A percentile compares a stretch with the other conserved stretches of the same genome.
Conservation (phyloP, 176 grass and related monocot genomes). For the Aechmea fasciata region DNA sequence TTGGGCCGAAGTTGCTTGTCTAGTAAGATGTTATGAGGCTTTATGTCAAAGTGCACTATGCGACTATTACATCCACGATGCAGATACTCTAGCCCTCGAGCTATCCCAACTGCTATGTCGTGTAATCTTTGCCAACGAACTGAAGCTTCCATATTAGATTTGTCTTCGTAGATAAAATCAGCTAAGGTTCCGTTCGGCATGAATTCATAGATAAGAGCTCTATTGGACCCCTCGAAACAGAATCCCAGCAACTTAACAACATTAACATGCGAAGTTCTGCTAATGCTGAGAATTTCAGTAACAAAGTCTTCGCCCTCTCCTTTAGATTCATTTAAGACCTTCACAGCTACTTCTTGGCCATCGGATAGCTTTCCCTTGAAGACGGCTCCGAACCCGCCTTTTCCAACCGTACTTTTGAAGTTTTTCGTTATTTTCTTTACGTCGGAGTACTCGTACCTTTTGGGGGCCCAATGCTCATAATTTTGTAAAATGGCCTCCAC, state of each 20-base stretch:
- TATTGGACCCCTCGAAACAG: background rate
- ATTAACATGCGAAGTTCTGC: background rate
- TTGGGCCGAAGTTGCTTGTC: background rate
- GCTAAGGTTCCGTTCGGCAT: background rate
- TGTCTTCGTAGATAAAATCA: background rate
- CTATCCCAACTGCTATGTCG: background rate
- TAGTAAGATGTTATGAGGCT: constrained; percentile 1
- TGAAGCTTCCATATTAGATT: background rate
- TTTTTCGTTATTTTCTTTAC: background rate
- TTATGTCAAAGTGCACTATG: background rate
- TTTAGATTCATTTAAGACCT: background rate
- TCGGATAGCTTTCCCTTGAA: too few species aligned
- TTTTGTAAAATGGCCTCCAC: background rate
- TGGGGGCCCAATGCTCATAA: background rate
- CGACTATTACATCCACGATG: background rate
- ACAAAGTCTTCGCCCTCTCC: background rate
- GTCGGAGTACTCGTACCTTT: background rate
- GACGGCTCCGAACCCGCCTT: too few species aligned
- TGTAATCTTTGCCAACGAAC: background rate
- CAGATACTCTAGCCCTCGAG: background rate
- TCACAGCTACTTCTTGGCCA: too few species aligned
- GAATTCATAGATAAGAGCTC: constrained; percentile 2
- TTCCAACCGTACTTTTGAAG: too few species aligned
- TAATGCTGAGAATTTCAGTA: background rate
- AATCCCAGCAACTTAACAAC: background rate